These are phyloP conservation scores for Trichoderma aggressivum DNA, from an alignment of 2,329 filamentous ascomycete species.

Conservation along the genomic window DNA sequence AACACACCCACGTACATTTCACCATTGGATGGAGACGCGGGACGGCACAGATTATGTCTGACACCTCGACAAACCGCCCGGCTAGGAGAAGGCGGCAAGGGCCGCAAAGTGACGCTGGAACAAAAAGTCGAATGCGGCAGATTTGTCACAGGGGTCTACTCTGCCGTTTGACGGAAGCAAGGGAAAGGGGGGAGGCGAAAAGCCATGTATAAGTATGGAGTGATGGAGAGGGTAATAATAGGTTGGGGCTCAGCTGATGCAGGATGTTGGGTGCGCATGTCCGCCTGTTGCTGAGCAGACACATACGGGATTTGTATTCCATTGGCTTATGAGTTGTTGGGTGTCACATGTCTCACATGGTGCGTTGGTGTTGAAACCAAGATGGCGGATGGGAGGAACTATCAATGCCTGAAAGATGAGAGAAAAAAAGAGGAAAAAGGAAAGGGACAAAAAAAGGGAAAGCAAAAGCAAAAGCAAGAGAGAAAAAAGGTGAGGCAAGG, in stretches of 20 bases:
- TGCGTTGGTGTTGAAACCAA: background rate
- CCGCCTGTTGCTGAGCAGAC: background rate
- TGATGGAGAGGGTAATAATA: background rate
- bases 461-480: background rate
- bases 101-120: slow-evolving; percentile 71
- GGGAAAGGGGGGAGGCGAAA: background rate
- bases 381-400: background rate
- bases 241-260: slow-evolving; percentile 6
- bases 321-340: background rate
- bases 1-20: slow-evolving; percentile 74
- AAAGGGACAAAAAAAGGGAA: background rate
- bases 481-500: background rate
- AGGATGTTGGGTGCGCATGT: background rate
- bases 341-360: slow-evolving; percentile 12
- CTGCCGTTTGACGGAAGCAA: slow-evolving; percentile 38
- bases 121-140: slow-evolving; percentile 86
- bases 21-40: slow-evolving; percentile 61
- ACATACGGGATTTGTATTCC: background rate
- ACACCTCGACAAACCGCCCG: slow-evolving; percentile 71
- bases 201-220: background rate
- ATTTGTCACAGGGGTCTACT: slow-evolving; percentile 80
- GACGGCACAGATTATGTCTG: slow-evolving; percentile 73
- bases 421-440: background rate
- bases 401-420: background rate
- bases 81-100: slow-evolving; percentile 56